phyloP scores from a whole-genome alignment of 768 basidiomycete genomes.

The Termitomyces sp. region DNA sequence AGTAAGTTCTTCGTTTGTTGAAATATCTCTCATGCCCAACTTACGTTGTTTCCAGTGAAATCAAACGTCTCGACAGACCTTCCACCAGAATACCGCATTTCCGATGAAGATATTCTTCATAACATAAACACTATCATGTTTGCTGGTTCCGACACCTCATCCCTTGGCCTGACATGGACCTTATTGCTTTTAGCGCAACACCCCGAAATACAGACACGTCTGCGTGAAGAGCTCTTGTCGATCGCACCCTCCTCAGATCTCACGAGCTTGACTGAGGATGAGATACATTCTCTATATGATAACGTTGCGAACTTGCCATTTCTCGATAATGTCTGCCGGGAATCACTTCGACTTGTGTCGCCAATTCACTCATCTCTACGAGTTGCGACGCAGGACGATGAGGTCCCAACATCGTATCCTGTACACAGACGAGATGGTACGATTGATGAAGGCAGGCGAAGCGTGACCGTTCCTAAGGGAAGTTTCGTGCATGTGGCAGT shows the following conservation, averaged over 20 bases:
- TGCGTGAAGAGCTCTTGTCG: conserved; percentile 62
- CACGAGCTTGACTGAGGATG: conserved; percentile 53
- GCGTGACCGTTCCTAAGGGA: conserved; percentile 56
- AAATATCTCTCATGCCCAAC: neutral
- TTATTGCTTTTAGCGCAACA: conserved; percentile 69
- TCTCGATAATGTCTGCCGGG: conserved; percentile 71
- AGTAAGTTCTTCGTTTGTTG: conserved; percentile 38
- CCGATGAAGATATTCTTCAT: conserved; percentile 82
- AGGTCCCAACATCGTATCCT: conserved; percentile 65
- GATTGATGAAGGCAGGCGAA: conserved; percentile 31
- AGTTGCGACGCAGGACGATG: conserved; percentile 73
- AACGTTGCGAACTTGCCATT: conserved; percentile 58
- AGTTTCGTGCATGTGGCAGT: conserved; percentile 73
- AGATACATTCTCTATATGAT: conserved; percentile 55
- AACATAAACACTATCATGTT: conserved; percentile 90
- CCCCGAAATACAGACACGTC: conserved; percentile 58
- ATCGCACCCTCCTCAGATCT: conserved; percentile 35
- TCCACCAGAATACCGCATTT: conserved; percentile 64
- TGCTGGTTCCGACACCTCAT: conserved; percentile 85
- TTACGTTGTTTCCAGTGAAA: conserved; percentile 52
- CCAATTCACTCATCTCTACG: conserved; percentile 80
- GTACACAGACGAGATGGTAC: conserved; percentile 45
- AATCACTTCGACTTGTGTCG: conserved; percentile 71
- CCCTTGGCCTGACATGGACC: conserved; percentile 81
- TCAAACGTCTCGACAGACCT: conserved; percentile 75